phyloP scores from a whole-genome alignment of 768 basidiomycete species.

The Suillus occidentalis region DNA sequence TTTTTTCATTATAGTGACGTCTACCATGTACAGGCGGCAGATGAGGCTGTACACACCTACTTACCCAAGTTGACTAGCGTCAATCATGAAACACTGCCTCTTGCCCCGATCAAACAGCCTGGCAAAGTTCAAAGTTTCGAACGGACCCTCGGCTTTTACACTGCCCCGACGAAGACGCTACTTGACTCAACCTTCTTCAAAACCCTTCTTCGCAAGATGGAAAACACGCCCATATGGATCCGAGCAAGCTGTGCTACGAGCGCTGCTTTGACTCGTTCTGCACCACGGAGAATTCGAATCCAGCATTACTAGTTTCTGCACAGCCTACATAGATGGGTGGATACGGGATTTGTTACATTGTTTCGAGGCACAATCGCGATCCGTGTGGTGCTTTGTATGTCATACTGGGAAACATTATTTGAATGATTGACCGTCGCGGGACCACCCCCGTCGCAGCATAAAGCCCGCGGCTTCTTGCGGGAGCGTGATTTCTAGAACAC shows the following conservation, averaged over 20 bases:
- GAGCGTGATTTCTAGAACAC: background rate
- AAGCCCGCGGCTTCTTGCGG: background rate
- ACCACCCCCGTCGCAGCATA: background rate
- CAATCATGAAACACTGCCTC: constrained; percentile 4
- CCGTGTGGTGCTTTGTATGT: background rate
- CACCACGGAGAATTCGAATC: background rate
- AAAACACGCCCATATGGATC: background rate
- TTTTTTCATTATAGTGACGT: background rate
- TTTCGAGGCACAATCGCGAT: constrained; percentile 3
- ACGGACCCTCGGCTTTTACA: background rate
- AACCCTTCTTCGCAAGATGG: background rate
- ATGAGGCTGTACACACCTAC: background rate
- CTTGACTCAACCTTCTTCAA: background rate
- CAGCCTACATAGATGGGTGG: background rate
- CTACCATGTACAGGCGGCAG: background rate
- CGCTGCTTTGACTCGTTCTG: background rate
- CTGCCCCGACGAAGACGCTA: constrained; percentile 7
- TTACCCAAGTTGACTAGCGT: background rate
- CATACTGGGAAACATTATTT: background rate
- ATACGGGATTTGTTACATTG: background rate
- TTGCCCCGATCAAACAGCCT: background rate
- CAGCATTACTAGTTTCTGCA: background rate
- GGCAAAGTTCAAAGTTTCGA: constrained; percentile 3
- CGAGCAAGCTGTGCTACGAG: background rate
- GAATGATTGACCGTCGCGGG: background rate